phyloP scores from a whole-genome alignment of 345 rosid genomes.

The Lagerstroemia speciosa region DNA sequence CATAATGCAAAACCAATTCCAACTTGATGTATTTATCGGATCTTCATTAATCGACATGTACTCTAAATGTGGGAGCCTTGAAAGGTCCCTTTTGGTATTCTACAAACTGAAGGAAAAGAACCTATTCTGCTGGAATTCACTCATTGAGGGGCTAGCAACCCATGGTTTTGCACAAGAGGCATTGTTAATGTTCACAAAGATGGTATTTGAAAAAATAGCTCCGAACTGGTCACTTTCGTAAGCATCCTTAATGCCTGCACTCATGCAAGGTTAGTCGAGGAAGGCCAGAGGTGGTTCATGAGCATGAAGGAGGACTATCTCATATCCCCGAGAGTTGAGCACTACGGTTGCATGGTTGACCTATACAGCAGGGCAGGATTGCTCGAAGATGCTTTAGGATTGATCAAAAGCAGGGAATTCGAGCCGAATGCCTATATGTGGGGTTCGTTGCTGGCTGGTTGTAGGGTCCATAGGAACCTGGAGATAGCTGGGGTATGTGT shows the following conservation, averaged over 20 bases:
- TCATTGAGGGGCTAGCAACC: conserved; percentile 65
- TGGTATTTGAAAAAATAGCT: conserved; percentile 42
- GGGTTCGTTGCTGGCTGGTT: conserved; percentile 66
- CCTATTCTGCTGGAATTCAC: conserved; percentile 74
- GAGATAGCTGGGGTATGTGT: conserved; percentile 50
- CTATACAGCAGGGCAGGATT: conserved; percentile 64
- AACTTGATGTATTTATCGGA: conserved; percentile 65
- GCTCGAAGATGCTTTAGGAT: conserved; percentile 48
- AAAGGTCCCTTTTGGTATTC: conserved; percentile 53
- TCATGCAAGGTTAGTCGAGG: conserved; percentile 74
- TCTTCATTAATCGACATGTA: conserved; percentile 82
- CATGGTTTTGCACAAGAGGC: conserved; percentile 66
- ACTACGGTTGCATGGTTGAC: conserved; percentile 73
- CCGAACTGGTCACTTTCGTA: conserved; percentile 70
- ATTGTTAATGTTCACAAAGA: conserved; percentile 46
- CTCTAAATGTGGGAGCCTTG: conserved; percentile 68
- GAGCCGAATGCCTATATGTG: conserved; percentile 64
- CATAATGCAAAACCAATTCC: conserved; percentile 34
- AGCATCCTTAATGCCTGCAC: conserved; percentile 69
- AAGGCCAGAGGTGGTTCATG: too few species aligned
- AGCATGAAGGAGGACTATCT: conserved; percentile 43
- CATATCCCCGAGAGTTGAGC: conserved; percentile 39
- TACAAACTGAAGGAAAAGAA: conserved; percentile 54
- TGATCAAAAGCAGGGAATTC: conserved; percentile 38
- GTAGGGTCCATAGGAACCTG: conserved; percentile 54